Percentiles rank a stretch among this genome's conserved stretches.
Conservation (phyloP, 192 early-diverging fungal species). For the Entophlyctis luteolus region DNA sequence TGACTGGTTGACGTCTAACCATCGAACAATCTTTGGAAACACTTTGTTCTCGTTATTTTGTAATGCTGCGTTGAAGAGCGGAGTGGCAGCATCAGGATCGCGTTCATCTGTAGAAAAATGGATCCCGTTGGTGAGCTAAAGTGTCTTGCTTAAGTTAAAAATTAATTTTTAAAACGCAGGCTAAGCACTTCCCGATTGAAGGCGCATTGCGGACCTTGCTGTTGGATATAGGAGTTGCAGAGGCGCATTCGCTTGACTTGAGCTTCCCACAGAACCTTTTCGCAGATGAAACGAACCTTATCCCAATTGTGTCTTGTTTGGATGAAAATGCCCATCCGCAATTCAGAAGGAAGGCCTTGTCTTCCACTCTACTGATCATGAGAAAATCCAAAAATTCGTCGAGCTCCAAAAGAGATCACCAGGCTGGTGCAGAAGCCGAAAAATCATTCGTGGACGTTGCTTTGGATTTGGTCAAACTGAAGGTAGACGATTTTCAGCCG, state of each 20-base stretch:
- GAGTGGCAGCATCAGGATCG: no score
- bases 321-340: neutral
- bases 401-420: neutral
- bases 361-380: neutral
- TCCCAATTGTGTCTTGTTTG: neutral
- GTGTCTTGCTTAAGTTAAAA: no score
- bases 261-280: no score
- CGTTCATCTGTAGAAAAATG: no score
- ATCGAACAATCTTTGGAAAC: no score
- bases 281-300: no score
- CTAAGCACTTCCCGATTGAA: no score
- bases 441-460: neutral
- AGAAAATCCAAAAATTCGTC: neutral
- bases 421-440: neutral
- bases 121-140: no score
- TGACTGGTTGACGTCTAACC: neutral
- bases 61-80: neutral
- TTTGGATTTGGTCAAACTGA: neutral
- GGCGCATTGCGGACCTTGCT: no score
- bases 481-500: neutral
- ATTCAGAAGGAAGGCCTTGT: neutral
- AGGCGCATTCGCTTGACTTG: no score
- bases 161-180: no score
- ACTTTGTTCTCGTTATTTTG: neutral
- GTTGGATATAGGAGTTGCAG: no score